phyloP scores from a whole-genome alignment of 2,329 filamentous ascomycete genomes.

The Aspergillus pseudoglaucus region DNA sequence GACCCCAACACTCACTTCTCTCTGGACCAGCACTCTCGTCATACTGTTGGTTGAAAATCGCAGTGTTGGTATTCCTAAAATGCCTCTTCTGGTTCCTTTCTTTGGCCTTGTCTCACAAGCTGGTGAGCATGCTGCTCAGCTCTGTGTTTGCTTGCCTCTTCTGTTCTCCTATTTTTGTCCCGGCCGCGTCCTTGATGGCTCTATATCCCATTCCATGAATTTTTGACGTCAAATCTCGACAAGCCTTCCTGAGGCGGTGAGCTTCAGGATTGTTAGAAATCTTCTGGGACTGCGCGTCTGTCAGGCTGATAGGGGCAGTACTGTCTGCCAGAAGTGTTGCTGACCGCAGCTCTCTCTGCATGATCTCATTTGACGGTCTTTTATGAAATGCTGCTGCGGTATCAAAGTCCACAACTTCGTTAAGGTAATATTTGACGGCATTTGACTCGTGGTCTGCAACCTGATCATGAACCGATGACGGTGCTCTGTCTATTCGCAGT shows the following conservation, averaged over 20 bases:
- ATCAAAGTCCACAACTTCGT: too few species aligned
- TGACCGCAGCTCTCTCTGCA: too few species aligned
- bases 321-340: constrained; percentile 12
- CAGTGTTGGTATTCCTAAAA: constrained; percentile 15
- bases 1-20: neutral
- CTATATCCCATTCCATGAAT: constrained; percentile 3
- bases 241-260: constrained; percentile 1
- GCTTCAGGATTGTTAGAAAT: constrained; percentile 2
- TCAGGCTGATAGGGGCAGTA: constrained; percentile 9
- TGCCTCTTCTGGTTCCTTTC: constrained; percentile 11
- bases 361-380: too few species aligned
- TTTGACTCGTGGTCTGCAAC: too few species aligned
- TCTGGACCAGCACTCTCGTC: neutral
- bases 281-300: constrained; percentile 4
- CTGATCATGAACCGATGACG: too few species aligned
- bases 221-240: constrained; percentile 3
- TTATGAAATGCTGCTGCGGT: too few species aligned
- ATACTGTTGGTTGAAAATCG: constrained; percentile 14
- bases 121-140: constrained; percentile 9
- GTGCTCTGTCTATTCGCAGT: too few species aligned
- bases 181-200: constrained; percentile 5
- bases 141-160: constrained; percentile 8
- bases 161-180: constrained; percentile 4
- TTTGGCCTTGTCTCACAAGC: constrained; percentile 6
- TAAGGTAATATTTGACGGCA: too few species aligned